Evolutionary conservation across 1,284 basidiomycete species (phyloP), one percentile per base, ranked within the genome.

Genomic region (Termitomyces sp.): DNA sequence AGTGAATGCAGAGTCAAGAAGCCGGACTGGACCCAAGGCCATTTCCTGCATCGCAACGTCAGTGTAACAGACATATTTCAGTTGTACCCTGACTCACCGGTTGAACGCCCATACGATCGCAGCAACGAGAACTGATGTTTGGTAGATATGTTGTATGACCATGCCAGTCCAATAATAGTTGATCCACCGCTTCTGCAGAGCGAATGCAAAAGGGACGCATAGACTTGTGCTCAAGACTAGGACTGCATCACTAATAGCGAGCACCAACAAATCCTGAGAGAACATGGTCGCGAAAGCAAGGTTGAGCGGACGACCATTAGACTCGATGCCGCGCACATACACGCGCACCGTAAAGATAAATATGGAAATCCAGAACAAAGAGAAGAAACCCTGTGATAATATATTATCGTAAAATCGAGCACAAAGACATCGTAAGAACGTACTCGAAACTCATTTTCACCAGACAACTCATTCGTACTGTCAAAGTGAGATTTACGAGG

Each of bases 1-100:
- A 97, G 72, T 11, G 88, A 84, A 68, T 95, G 96, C n/a, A 98
- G 72, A 0, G 93, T 95, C 49, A 98, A 77, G 71, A 94, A 98
- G 7, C 95, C 95, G 0, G 93, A 93, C 68, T 99, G 96, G 1
- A 98, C 95, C 95, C 96, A 97, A 35, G 93, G 93, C 95, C 94
- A 98, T 60, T 93, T 80, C 49, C 91, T 86, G 59, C 11, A 31
- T 50, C 30, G 37, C 28, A 30, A 47, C 51, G 44, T 53, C 38
- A 37, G 48, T 41, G 35, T 16, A 40, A 24, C 37, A 30, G 45
- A 42, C 26, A 10, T 39, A 34, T 24, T 33, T 28, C 1, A 31
- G 37, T 9, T 5, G 26, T 30, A 28, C 21, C 19, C 7, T 5
- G n/a, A 63, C 73, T 56, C 58, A 82, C 84, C 87, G 72, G 59